phyloP scores from a whole-genome alignment of 768 basidiomycete genomes.

The Rhodotorula paludigena region DNA sequence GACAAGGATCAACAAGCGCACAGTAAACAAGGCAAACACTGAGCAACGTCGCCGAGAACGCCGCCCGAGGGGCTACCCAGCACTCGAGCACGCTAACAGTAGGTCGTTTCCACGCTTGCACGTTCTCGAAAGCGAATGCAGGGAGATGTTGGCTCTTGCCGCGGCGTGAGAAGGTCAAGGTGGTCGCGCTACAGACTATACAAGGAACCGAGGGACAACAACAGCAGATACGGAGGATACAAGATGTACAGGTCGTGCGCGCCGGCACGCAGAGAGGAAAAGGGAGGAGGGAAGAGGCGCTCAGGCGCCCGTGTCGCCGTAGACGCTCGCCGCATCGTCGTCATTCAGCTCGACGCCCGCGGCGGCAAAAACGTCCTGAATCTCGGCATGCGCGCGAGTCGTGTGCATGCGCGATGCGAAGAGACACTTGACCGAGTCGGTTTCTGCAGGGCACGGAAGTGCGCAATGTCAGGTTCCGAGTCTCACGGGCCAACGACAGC shows the following conservation, averaged over 20 bases:
- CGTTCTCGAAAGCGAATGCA: no score
- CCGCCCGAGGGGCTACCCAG: no score
- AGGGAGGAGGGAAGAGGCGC: background rate
- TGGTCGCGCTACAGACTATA: no score
- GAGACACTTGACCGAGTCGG: conserved; percentile 11
- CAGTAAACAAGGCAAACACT: no score
- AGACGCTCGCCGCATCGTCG: conserved; percentile 25
- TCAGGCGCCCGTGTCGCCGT: background rate
- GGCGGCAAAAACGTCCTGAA: conserved; percentile 31
- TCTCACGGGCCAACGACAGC: background rate
- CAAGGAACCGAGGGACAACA: no score
- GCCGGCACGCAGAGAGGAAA: background rate
- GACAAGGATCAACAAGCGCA: no score
- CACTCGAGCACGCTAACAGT: no score
- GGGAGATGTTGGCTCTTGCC: no score
- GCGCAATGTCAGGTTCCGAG: background rate
- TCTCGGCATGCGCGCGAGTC: conserved; percentile 29
- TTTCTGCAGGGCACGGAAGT: background rate
- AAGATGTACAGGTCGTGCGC: background rate
- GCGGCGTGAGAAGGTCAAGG: no score
- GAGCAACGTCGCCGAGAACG: no score
- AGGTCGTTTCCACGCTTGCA: no score
- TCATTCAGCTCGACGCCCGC: conserved; percentile 27
- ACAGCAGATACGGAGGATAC: background rate
- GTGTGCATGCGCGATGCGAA: conserved; percentile 26